Base-by-base conservation (phyloP, 148 eudicot genomes). In the Heliosperma pusillum region DNA sequence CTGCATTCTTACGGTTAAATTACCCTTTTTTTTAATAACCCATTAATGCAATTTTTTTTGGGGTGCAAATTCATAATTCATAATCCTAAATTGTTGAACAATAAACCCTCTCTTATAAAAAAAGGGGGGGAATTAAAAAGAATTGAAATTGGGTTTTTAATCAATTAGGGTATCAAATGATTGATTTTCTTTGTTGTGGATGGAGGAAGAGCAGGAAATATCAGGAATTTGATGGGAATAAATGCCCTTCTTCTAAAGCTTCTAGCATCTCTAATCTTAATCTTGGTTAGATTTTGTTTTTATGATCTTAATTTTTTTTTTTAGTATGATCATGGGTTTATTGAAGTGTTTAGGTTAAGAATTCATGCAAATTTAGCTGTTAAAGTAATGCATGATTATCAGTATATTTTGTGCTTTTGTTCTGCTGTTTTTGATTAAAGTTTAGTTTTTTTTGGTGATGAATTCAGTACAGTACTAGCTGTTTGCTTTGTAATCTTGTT, bases 151-250 rank as follows among this genome's bases (percentile, higher is more conserved):
- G 44, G 55, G 20, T 70, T 63, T 66, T 19, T 11, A 10, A 24
- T 68, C 20, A 45, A 62, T 2, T 16, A 50, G 72, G 73, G 22
- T 66, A 55, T 60, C 79, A 80, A 80, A 80, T 80, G 83, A 59
- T 80, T 29, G 79, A 66, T 76, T 80, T 76, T 13, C 29, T 80
- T 59, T 80, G 83, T 66, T 76, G 33, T 72, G 83, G 83, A 29
- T 71, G 83, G 83, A 76, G 83, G 21, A 76, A 76, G 40, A 76
- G 77, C 27, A 76, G 83, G 5, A 66, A 57, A 56, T 76, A 70
- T 47, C 62, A 70, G 50, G 78, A 76, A 76, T 75, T 75, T 64
- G 53, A 75, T 70, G 61, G 73, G 7, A 67, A 80, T 7, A 72
- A 71, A n/a, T 66, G 59, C 22, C 42, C 45, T 21, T 56, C 76